A percentile compares a stretch with the other conserved stretches of the same genome.
Conservation (phyloP, 139 green algal genomes). For the Ettlia oleoabundans region DNA sequence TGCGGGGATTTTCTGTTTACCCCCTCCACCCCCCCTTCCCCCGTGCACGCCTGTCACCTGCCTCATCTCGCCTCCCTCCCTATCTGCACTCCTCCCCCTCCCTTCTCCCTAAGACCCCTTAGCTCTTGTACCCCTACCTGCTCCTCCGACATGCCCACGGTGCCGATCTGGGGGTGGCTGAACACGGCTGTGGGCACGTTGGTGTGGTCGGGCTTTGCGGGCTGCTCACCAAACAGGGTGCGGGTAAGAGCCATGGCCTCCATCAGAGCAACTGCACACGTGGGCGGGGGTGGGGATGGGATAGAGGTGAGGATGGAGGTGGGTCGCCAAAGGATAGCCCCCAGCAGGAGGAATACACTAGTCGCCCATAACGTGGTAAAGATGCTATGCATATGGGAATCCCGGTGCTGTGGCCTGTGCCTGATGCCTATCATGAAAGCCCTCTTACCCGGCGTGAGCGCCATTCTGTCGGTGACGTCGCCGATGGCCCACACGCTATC, state of each 20-base stretch:
- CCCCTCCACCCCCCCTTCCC: too few relatives aligned
- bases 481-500: constrained; percentile 93
- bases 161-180: constrained; percentile 87
- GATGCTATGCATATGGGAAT: too few relatives aligned
- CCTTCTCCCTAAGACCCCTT: not conserved
- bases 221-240: constrained; percentile 77
- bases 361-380: too few relatives aligned
- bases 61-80: not conserved
- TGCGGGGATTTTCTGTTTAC: too few relatives aligned
- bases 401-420: too few relatives aligned
- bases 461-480: constrained; percentile 93
- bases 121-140: constrained; percentile 53
- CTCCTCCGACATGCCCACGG: constrained; percentile 92
- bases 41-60: too few relatives aligned
- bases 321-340: too few relatives aligned
- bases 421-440: too few relatives aligned
- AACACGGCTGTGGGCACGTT: constrained; percentile 83
- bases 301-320: too few relatives aligned
- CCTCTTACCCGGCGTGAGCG: constrained; percentile 83
- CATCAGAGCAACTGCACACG: constrained; percentile 83
- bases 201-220: constrained; percentile 84
- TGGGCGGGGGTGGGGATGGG: not conserved
- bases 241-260: constrained; percentile 93
- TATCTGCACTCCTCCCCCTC: not conserved
- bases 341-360: too few relatives aligned